Base-by-base conservation (phyloP, 2,329 filamentous ascomycete genomes). In the Colletotrichum magnum region DNA sequence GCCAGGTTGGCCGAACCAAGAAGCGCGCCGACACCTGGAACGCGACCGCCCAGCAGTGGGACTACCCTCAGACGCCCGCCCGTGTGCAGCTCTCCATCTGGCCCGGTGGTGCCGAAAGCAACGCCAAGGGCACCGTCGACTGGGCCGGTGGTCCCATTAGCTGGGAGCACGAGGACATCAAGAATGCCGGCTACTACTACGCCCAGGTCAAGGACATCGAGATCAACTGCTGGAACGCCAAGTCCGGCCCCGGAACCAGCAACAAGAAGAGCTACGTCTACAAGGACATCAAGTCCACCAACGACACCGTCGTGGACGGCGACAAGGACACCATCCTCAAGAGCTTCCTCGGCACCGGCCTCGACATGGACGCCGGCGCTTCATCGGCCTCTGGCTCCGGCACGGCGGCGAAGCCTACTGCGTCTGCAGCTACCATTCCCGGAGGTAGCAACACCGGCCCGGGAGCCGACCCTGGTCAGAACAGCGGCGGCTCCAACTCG, bases 11-110 rank as follows among this genome's bases (percentile, higher is more conserved):
- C 72, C 94, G 96, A 70, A 92, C 89, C 26, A 86, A 94, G 79
- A 86, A 94, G 79, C 91, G 92, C 78, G 85, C 87, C 16, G 89
- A 94, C 45, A 98, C 96, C 13, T 98, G 92, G 90, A 98, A 99
- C 83, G 83, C 85, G 13, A 97, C 94, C 6, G 83, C 90, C 67
- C 92, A 95, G 81, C 90, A 91, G 80, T 99, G 91, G 87, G 86
- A 92, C 75, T 99, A 89, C 85, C 96, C 96, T 6, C 96, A 98
- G 83, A 97, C 95, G 0, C 96, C 96, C 4, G 84, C 95, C 16
- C 93, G 95, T 74, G 89, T 99, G 60, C 94, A 98, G 85, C 87
- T 99, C 58, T 98, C 96, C 16, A 90, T 99, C 77, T 99, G 96
- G 96, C 96, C 96, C 48, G 96, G 94, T 76, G 96, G 96, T 78